Conservation (phyloP, 78 protist species). For the Salpingoeca rosetta region DNA sequence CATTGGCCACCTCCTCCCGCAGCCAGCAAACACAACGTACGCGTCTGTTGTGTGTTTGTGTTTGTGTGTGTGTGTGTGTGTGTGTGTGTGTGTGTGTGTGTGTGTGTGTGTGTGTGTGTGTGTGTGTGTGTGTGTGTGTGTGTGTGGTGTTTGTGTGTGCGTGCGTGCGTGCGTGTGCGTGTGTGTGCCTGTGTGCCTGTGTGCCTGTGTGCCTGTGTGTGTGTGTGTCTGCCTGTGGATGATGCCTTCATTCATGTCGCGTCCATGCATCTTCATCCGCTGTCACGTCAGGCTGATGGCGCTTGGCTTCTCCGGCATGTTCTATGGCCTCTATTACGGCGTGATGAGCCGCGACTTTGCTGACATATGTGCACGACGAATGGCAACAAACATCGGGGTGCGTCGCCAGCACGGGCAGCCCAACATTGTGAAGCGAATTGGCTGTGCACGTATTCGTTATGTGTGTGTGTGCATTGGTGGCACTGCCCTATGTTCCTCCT, state of each 20-base stretch:
- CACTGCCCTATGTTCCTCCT: not conserved
- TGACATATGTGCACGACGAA: not conserved
- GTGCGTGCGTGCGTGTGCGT: too few relatives aligned
- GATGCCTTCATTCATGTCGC: too few relatives aligned
- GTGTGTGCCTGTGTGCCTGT: not conserved
- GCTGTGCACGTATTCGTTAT: not conserved
- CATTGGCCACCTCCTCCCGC: not conserved
- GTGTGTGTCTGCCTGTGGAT: not conserved
- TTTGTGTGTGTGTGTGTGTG: too few relatives aligned
- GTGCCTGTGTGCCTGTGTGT: not conserved
- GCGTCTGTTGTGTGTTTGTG: too few relatives aligned
- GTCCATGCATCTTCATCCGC: not conserved
- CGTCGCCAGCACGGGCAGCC: not conserved
- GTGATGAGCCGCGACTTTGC: constrained; percentile 32
- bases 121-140: not conserved
- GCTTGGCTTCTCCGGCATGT: not conserved
- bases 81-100: too few relatives aligned
- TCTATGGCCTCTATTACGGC: constrained; percentile 35
- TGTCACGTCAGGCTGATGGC: not conserved
- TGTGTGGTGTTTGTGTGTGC: too few relatives aligned
- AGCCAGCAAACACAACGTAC: not conserved
- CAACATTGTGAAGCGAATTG: not conserved
- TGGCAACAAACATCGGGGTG: constrained; percentile 8
- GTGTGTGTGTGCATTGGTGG: not conserved
- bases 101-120: too few relatives aligned